Conservation (phyloP, 495 filamentous ascomycete genomes). For the Evernia prunastri region DNA sequence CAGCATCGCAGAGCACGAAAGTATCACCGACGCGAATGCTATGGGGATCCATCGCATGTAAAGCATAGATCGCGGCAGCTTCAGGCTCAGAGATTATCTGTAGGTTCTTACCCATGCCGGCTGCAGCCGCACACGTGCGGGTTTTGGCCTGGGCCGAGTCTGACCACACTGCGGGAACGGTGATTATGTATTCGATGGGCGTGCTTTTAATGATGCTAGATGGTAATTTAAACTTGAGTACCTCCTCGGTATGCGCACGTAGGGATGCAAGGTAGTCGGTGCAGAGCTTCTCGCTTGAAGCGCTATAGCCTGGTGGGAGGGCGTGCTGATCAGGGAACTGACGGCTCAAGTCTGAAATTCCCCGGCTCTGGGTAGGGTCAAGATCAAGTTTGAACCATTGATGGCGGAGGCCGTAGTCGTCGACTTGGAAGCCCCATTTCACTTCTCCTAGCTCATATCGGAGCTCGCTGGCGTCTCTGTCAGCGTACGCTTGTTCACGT, state of each 20-base stretch:
- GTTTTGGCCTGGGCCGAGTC: conserved; percentile 68
- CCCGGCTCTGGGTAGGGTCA: conserved; percentile 24
- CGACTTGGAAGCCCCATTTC: conserved; percentile 49
- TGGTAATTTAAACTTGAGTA: conserved; percentile 46
- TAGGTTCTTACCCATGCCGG: conserved; percentile 60
- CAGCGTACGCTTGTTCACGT: neutral
- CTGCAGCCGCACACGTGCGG: conserved; percentile 56
- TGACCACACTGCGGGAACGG: conserved; percentile 61
- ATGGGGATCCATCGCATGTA: conserved; percentile 63
- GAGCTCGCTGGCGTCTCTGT: conserved; percentile 25
- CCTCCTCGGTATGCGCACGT: conserved; percentile 26
- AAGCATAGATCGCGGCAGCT: conserved; percentile 68
- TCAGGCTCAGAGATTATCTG: conserved; percentile 71
- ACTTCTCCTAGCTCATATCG: conserved; percentile 34
- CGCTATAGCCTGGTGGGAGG: conserved; percentile 39
- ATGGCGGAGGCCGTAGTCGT: conserved; percentile 34
- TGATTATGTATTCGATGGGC: conserved; percentile 58
- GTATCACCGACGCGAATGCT: conserved; percentile 60
- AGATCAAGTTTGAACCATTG: conserved; percentile 53
- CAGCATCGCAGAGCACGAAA: conserved; percentile 70
- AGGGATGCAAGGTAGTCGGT: conserved; percentile 58
- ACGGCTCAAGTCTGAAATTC: conserved; percentile 21
- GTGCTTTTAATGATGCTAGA: conserved; percentile 56
- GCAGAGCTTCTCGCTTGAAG: conserved; percentile 57
- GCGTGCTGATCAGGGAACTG: conserved; percentile 21